Evolutionary conservation across 352 stramenopile species (phyloP).

Genomic region (Globisporangium irregulare): DNA sequence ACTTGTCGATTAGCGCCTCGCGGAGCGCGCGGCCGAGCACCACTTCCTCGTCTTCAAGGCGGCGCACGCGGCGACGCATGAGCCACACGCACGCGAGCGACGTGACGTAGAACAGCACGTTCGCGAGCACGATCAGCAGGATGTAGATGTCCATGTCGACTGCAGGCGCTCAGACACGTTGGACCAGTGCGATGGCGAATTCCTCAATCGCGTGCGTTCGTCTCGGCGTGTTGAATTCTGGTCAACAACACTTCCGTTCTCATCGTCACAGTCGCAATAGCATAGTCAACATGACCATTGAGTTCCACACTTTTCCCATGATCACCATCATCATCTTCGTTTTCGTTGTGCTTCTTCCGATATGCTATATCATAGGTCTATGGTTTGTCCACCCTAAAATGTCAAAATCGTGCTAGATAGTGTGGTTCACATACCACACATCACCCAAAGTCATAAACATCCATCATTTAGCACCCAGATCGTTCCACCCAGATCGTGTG

Average conservation of each 20-base stretch:
- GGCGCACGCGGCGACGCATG: slow-evolving; percentile 4
- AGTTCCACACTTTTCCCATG: background rate
- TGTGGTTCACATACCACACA: too few relatives aligned
- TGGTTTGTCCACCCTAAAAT: too few relatives aligned
- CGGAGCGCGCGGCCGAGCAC: slow-evolving; percentile 3
- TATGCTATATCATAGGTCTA: too few relatives aligned
- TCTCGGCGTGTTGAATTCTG: background rate
- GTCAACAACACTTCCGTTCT: background rate
- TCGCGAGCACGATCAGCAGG: slow-evolving; percentile 8
- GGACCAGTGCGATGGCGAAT: background rate
- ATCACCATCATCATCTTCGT: background rate
- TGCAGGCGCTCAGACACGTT: background rate
- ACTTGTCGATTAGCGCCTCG: slow-evolving; percentile 10
- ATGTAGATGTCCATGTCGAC: slow-evolving; percentile 8
- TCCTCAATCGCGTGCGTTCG: background rate
- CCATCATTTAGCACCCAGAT: too few relatives aligned
- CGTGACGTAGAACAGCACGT: slow-evolving; percentile 12
- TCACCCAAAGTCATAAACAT: too few relatives aligned
- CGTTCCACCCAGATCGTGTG: background rate
- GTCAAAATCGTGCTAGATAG: too few relatives aligned
- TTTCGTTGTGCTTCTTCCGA: background rate
- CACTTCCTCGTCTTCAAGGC: background rate
- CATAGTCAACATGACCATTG: background rate
- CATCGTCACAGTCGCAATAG: too few relatives aligned
- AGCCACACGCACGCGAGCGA: slow-evolving; percentile 14